phyloP scores from a whole-genome alignment of 257 asterid genomes.

The Ballota nigra region DNA sequence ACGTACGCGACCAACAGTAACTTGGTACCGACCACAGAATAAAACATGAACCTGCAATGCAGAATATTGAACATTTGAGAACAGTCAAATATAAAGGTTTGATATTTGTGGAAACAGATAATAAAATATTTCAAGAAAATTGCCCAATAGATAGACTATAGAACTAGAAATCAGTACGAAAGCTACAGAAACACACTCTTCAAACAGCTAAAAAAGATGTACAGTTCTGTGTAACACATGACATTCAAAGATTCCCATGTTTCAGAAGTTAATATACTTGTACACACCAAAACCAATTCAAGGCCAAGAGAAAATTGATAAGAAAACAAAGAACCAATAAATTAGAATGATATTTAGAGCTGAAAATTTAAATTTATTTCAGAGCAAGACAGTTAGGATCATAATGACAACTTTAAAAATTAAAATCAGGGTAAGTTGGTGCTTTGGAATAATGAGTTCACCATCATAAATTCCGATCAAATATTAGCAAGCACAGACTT shows the following conservation, averaged over 20 bases:
- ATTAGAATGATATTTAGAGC: not conserved
- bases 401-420: too few relatives aligned
- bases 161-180: not conserved
- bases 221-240: not conserved
- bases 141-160: not conserved
- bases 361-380: not conserved
- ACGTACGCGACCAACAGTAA: slow-evolving; percentile 60
- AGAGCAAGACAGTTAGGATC: not conserved
- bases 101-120: not conserved
- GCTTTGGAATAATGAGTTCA: too few relatives aligned
- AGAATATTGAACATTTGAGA: slow-evolving; percentile 17
- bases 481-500: not conserved
- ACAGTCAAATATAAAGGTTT: slow-evolving; percentile 12
- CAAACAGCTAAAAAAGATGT: not conserved
- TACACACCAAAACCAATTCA: not conserved
- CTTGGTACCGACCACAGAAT: slow-evolving; percentile 45
- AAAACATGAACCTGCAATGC: slow-evolving; percentile 57
- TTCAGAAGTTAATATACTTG: not conserved
- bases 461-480: not conserved
- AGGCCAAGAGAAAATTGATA: not conserved
- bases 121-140: not conserved
- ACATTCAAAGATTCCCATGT: not conserved
- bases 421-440: too few relatives aligned
- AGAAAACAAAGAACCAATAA: not conserved
- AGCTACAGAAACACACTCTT: not conserved